Evolutionary conservation across 495 filamentous ascomycete genomes (phyloP), one percentile per base, ranked within the genome.

Genomic region (Aspergillus heteromorphus): DNA sequence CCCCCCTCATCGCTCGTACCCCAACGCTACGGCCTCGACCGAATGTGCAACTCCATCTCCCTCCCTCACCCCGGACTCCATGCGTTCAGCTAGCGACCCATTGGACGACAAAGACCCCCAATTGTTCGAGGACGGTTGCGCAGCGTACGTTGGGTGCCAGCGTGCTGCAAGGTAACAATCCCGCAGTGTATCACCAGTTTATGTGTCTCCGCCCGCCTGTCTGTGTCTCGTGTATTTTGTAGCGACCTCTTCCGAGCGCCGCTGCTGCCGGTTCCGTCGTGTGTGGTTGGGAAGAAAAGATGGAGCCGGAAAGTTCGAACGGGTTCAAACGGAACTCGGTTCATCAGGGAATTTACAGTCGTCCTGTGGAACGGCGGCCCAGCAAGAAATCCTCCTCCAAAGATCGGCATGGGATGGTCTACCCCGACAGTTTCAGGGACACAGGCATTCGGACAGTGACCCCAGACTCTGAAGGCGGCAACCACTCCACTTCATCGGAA

Each of bases 311-410:
- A 56, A 69, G 69, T 59, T 62, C 70, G 34, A 75, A 74, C 64
- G 69, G 66, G 40, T 68, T 59, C 52, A 72, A 73, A 55, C 69
- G 74, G 58, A 72, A 69, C 57, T 77, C 74, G 10, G 63, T 70
- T 54, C 72, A 74, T 48, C 73, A 77, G 43, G 69, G 68, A 40
- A 48, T 67, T 36, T 65, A 75, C 55, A 76, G 69, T 53, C 73
- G 73, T 38, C 70, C 72, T 19, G 69, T 79, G 59, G 74, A 79
- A 64, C 70, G 76, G 17, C 70, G 77, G 29, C 63, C 78, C 1
- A 79, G 77, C 66, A 81, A 79, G 55, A 78, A 80, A 56, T 75
- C 76, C 16, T 78, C 77, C 17, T 80, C 78, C 6, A 72, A 71
- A 48, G 77, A 79, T 52, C 75, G 77, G 29, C 76, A 78, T 62